Conservation (phyloP, 345 rosid genomes). For the Clausena lansium region DNA sequence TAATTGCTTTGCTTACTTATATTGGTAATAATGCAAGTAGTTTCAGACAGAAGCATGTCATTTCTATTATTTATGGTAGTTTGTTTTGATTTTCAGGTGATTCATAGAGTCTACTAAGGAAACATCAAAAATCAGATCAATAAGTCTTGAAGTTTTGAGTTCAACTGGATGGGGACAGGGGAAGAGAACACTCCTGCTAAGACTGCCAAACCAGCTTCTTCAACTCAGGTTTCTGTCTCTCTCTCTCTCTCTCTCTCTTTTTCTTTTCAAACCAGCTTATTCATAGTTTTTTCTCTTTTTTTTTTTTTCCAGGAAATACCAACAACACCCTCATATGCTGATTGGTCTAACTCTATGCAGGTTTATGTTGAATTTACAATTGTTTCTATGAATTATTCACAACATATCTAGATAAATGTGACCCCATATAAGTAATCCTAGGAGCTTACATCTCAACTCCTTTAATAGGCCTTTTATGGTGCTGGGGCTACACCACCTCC, state of each 20-base stretch:
- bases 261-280: not conserved
- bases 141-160: slow-evolving; percentile 13
- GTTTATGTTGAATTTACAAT: slow-evolving; percentile 32
- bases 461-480: slow-evolving; percentile 82
- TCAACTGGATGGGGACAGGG: slow-evolving; percentile 62
- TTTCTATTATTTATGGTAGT: slow-evolving; percentile 16
- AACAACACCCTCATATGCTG: slow-evolving; percentile 64
- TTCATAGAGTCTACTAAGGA: slow-evolving; percentile 15
- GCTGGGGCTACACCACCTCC: slow-evolving; percentile 85
- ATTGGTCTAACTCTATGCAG: slow-evolving; percentile 93
- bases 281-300: slow-evolving; percentile 8
- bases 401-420: slow-evolving; percentile 8
- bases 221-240: slow-evolving; percentile 53
- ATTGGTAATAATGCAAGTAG: not conserved
- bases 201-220: slow-evolving; percentile 67
- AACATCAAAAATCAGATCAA: not conserved
- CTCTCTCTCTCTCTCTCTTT: not conserved
- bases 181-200: slow-evolving; percentile 72
- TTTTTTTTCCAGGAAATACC: slow-evolving; percentile 59
- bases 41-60: slow-evolving; percentile 4
- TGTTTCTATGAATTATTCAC: slow-evolving; percentile 14
- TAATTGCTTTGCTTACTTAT: slow-evolving; percentile 1
- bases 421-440: slow-evolving; percentile 1
- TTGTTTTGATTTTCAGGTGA: slow-evolving; percentile 23
- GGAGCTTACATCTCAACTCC: slow-evolving; percentile 24